phyloP scores from a whole-genome alignment of 257 asterid species.

The Avicennia marina region DNA sequence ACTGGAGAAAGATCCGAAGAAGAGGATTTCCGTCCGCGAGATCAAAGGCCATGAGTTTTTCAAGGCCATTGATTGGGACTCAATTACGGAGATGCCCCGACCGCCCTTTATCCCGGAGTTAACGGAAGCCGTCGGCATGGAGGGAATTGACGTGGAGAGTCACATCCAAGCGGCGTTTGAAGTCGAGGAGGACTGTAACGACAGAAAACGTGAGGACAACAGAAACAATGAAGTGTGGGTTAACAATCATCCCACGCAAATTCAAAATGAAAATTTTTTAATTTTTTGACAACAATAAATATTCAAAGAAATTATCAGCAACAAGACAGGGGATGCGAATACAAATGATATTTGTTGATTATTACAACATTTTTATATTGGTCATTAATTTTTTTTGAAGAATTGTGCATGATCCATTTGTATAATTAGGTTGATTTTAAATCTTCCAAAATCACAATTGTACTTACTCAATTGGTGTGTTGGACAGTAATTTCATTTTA shows the following conservation, averaged over 20 bases:
- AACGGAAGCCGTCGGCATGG: slow-evolving; percentile 43
- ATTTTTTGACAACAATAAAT: slow-evolving; percentile 31
- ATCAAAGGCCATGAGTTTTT: slow-evolving; percentile 67
- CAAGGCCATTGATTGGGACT: slow-evolving; percentile 62
- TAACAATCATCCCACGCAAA: slow-evolving; percentile 34
- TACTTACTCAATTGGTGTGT: no score
- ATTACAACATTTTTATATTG: no score
- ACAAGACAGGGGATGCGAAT: no score
- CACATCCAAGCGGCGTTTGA: slow-evolving; percentile 60
- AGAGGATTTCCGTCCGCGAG: slow-evolving; percentile 46
- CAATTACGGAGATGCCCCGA: slow-evolving; percentile 53
- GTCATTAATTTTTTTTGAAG: no score
- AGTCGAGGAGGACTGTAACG: slow-evolving; percentile 33
- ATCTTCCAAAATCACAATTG: no score
- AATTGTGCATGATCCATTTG: no score
- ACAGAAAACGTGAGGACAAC: no score
- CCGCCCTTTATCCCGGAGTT: slow-evolving; percentile 84
- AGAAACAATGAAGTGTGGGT: slow-evolving; percentile 43
- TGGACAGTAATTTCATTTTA: no score
- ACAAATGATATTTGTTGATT: no score
- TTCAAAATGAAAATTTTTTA: slow-evolving; percentile 44
- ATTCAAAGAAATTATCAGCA: no score
- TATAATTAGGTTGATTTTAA: no score
- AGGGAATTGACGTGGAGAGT: slow-evolving; percentile 61
- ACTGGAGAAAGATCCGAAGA: slow-evolving; percentile 70